Conservation (phyloP, 805 yeast genomes). For the Kregervanrija delftensis region DNA sequence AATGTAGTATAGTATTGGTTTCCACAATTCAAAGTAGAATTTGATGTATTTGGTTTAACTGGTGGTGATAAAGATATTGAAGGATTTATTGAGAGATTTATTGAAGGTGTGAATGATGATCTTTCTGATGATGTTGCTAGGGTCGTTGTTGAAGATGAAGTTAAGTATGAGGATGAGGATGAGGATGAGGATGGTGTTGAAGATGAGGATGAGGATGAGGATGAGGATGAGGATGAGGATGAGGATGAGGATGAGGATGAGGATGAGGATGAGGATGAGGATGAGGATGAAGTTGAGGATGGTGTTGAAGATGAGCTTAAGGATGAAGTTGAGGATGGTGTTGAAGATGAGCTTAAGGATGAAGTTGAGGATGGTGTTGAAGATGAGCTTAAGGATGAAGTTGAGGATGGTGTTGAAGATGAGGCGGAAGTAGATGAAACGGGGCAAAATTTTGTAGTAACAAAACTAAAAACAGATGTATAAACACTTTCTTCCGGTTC, state of each 20-base stretch:
- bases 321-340: conserved; percentile 55
- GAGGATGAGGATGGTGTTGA: too few relatives aligned
- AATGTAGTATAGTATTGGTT: too few relatives aligned
- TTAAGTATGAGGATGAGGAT: too few relatives aligned
- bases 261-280: not conserved
- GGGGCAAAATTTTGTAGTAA: not conserved
- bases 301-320: conserved; percentile 43
- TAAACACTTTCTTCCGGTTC: not conserved
- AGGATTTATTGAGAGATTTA: too few relatives aligned
- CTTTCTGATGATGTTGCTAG: too few relatives aligned
- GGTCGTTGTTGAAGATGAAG: too few relatives aligned
- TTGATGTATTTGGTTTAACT: too few relatives aligned
- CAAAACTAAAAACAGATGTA: not conserved
- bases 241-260: conserved; percentile 23
- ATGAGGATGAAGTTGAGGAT: conserved; percentile 48
- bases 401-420: not conserved
- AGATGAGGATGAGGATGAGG: too few relatives aligned
- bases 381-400: conserved; percentile 39
- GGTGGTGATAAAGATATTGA: too few relatives aligned
- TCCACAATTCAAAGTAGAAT: too few relatives aligned
- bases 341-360: conserved; percentile 39
- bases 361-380: conserved; percentile 58
- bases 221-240: not conserved
- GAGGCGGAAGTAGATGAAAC: not conserved
- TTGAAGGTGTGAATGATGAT: too few relatives aligned